Evolutionary conservation across 2,329 filamentous ascomycete species (phyloP), one percentile per base, ranked within the genome.

Genomic region (Sporothrix inflata): DNA sequence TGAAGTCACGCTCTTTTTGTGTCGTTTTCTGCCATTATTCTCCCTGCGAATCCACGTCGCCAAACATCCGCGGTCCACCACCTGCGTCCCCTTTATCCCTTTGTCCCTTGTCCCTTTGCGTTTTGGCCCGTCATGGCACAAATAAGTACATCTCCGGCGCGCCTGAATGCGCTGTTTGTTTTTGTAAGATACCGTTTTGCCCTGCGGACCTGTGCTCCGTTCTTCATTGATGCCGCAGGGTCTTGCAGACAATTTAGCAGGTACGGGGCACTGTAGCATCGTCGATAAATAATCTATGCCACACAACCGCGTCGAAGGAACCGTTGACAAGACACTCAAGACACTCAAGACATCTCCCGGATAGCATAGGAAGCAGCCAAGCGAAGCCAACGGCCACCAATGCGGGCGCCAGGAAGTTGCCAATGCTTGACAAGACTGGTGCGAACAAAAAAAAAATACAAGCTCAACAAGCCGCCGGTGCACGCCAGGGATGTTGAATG

Each of bases 201-300:
- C 60, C 60, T 27, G 19, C 38, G 60, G 60, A 65, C n/a, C 12
- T 24, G 6, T 45, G 21, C 60, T 65, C 60, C 60, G 60, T 65
- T 14, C n/a, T 65, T 42, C 16, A 45, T 65, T 65, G 38, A 38
- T 45, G 16, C 40, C 60, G 21, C 11, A 45, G 60, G 38, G 38
- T 65, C 60, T 65, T 65, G 60, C 38, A 27, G 38, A 21, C 60
- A 42, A 65, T 65, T 42, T 42, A 45, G 21, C 38, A 24, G 38
- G 3, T 24, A 42, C 30, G 57, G 27, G 57, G 34, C 11, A 61
- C 57, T 19, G 55, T 21, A 34, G 21, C 57, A 40, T 38, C 38
- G 57, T 42, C 8, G 11, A 61, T 61, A 38, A 38, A 55, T 4
- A 8, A 21, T 60, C 55, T 16, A 60, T 34, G 27, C 27, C 30